Evolutionary conservation across 805 yeast genomes (phyloP).

Genomic region (Phaffomyces antillensis): DNA sequence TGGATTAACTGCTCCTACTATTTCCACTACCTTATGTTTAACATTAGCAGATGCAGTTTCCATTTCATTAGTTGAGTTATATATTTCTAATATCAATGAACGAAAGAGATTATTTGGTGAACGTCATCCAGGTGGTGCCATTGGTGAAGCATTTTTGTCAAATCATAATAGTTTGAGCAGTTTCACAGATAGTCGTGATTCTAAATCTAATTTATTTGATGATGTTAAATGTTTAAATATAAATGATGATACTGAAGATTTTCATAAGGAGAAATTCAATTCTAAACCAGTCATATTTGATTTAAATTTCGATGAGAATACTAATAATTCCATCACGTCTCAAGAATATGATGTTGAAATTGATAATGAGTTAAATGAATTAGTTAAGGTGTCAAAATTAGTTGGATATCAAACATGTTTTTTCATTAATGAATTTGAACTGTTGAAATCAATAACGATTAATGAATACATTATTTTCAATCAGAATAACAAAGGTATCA

Average conservation of each 20-base stretch:
- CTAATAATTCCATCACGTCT: not conserved
- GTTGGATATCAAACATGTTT: slow-evolving; percentile 15
- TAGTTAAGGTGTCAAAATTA: slow-evolving; percentile 21
- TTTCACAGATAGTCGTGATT: slow-evolving; percentile 2
- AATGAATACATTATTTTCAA: slow-evolving; percentile 6
- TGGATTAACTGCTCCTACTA: slow-evolving; percentile 84
- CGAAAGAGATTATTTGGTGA: slow-evolving; percentile 55
- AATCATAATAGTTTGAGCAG: slow-evolving; percentile 21
- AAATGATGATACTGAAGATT: slow-evolving; percentile 5
- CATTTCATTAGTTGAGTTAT: slow-evolving; percentile 63
- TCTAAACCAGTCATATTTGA: slow-evolving; percentile 16
- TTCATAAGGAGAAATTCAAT: not conserved
- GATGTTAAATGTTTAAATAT: slow-evolving; percentile 2
- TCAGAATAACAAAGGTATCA: not conserved
- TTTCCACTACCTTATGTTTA: slow-evolving; percentile 70
- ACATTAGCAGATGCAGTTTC: slow-evolving; percentile 74
- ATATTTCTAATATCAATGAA: slow-evolving; percentile 45
- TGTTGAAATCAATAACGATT: slow-evolving; percentile 30
- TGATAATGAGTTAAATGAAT: slow-evolving; percentile 10
- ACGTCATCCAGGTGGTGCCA: slow-evolving; percentile 89
- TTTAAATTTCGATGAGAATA: slow-evolving; percentile 12
- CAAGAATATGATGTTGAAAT: slow-evolving; percentile 6
- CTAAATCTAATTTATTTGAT: slow-evolving; percentile 3
- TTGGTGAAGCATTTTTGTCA: slow-evolving; percentile 46
- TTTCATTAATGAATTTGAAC: slow-evolving; percentile 27